These are phyloP conservation scores for Russula compacta DNA, from an alignment of 768 basidiomycete genomes.

Conservation along the genomic window DNA sequence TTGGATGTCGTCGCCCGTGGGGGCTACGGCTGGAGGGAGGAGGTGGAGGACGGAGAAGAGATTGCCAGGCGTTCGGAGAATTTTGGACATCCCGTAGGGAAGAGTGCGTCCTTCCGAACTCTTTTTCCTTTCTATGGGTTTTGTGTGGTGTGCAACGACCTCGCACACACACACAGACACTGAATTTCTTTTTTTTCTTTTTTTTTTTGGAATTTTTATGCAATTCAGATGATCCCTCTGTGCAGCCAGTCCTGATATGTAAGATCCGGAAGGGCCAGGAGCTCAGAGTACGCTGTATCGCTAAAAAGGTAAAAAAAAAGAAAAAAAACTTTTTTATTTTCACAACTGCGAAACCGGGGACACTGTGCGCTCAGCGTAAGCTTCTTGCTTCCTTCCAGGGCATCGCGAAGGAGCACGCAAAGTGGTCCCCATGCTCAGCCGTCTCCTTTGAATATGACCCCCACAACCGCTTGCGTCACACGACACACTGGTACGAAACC, in stretches of 20 bases:
- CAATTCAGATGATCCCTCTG: constrained; percentile 45
- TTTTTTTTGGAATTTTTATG: neutral
- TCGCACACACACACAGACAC: neutral
- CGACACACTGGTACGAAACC: constrained; percentile 88
- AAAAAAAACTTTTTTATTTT: too few relatives aligned
- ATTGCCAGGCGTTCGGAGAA: constrained; percentile 60
- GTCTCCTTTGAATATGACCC: constrained; percentile 98
- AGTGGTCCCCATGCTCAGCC: constrained; percentile 96
- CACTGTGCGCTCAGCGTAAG: neutral
- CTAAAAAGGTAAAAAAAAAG: constrained; percentile 95
- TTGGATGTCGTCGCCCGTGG: constrained; percentile 49
- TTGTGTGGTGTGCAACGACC: too few relatives aligned
- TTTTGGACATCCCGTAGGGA: constrained; percentile 81
- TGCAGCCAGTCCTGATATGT: constrained; percentile 71
- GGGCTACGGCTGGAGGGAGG: constrained; percentile 26
- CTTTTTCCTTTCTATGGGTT: too few relatives aligned
- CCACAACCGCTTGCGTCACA: constrained; percentile 93
- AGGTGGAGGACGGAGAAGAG: constrained; percentile 55
- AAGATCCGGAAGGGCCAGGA: constrained; percentile 95
- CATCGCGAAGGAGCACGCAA: constrained; percentile 96
- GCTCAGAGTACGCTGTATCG: constrained; percentile 73
- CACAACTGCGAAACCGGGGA: neutral
- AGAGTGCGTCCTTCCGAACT: constrained; percentile 47
- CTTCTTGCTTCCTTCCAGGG: constrained; percentile 51
- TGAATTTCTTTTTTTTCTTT: neutral